Base-by-base conservation (phyloP, 2,329 filamentous ascomycete species). In the Diaporthe ilicicola region DNA sequence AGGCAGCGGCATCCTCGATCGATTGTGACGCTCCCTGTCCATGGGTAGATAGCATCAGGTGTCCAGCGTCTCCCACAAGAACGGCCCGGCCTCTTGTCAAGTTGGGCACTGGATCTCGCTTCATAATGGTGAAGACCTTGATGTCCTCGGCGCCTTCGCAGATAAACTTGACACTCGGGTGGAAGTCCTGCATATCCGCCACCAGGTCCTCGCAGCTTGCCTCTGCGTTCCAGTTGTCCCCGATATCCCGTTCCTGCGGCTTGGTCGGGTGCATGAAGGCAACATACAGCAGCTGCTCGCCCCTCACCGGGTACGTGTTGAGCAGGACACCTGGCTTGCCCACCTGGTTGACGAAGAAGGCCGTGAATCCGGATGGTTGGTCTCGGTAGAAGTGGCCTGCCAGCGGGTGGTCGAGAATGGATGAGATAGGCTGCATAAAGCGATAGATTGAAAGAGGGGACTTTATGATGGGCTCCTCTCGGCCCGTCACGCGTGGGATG, bases 211-310 rank as follows among this genome's bases (percentile, higher is more conserved):
- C 55, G 39, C 44, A 61, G 24, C 55, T 46, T 2, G 55, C 55
- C 24, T n/a, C 55, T 15, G 55, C 55, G 55, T 61, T 61, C 55
- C 55, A 61, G 37, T 61, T 46, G 39, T 61, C 55, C 24, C 55
- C 55, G 7, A 61, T 46, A 8, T 61, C 55, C 9, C 55, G 55
- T 8, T 61, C 55, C 55, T 46, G 55, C 9, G 39, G 55, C 39
- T 61, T 61, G 15, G 37, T 61, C 55, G 55, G 55, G 55, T 61
- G 55, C 55, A 61, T 61, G 37, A 61, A 61, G 24, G 55, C 55
- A 29, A 29, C 24, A 8, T 46, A 61, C 17, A 61, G 39, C 24
- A 61, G 55, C 37, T 61, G 22, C 15, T 61, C 55, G 24, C 37
- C 55, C 39, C 55, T 29, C 8, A 61, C 55, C 2, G 55, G 55